Conservation (phyloP, 2,329 filamentous ascomycete species). For the Colletotrichum shisoi region DNA sequence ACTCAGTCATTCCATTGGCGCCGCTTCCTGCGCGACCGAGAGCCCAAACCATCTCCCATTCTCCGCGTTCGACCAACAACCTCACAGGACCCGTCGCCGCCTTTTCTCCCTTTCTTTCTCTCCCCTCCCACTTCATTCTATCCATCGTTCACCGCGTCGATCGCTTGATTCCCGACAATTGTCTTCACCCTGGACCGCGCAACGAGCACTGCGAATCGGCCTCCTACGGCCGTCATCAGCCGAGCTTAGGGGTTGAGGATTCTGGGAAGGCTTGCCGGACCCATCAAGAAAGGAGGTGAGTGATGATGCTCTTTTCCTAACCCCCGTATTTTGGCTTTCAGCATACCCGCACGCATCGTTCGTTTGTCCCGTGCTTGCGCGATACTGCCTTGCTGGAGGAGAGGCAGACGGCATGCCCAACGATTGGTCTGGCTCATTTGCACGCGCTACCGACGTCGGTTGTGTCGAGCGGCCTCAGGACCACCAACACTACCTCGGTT, state of each 20-base stretch:
- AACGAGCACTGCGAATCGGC: constrained; percentile 39
- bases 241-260: constrained; percentile 44
- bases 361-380: constrained; percentile 11
- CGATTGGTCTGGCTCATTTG: background rate
- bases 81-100: constrained; percentile 29
- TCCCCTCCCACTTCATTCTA: constrained; percentile 25
- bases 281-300: constrained; percentile 37
- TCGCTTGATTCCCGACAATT: constrained; percentile 24
- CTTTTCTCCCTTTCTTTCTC: constrained; percentile 2
- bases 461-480: constrained; percentile 17
- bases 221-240: constrained; percentile 43
- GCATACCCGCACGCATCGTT: background rate
- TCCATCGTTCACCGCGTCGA: constrained; percentile 36
- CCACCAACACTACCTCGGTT: constrained; percentile 36
- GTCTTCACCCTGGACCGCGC: constrained; percentile 36
- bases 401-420: constrained; percentile 22
- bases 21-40: constrained; percentile 40
- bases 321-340: background rate
- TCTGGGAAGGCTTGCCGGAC: constrained; percentile 41
- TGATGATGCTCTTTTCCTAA: constrained; percentile 27
- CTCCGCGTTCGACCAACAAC: constrained; percentile 38
- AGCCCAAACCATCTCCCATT: constrained; percentile 39
- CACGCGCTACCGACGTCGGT: constrained; percentile 23
- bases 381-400: constrained; percentile 11
- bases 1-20: constrained; percentile 37